Evolutionary conservation across 805 yeast species (phyloP), one percentile per base, ranked within the genome.

Genomic region (Candida caryicola): DNA sequence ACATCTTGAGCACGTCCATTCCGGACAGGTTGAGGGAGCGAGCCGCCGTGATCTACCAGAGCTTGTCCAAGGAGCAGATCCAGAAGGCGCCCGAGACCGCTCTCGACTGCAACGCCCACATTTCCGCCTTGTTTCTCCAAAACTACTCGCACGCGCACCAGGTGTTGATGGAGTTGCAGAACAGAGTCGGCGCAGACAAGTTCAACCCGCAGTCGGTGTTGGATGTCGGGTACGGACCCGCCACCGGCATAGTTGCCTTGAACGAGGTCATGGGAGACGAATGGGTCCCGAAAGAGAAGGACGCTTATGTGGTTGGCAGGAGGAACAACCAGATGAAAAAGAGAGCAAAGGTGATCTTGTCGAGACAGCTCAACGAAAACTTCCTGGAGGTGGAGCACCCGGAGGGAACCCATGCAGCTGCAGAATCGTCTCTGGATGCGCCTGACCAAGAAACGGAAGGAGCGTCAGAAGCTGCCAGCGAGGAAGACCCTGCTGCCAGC

Each of bases 221-320:
- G 34, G 95, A 87, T 52, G 76, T 87, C 10, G 91, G 96, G 0
- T 81, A 74, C 54, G 98, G 99, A 0, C 98, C 99, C 1, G 91
- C 88, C 2, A 82, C 95, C 0, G 97, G 97, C 2, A 79, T 93
- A 69, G 63, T 90, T 12, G 98, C 95, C 0, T 66, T 89, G 36
- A 87, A 90, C 54, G 96, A 89, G 51, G 51, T 90, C 1, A 77
- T 87, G 79, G 89, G 85, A 0, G 72, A 72, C 2, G 73, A 73
- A 0, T 84, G 76, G 63, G 57, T 62, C 14, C 88, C 95, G 0
- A 64, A 63, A 14, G 64, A 66, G 10, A 86, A 86, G 50, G 88
- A 86, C 28, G 80, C 85, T 0, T 85, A 82, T 17, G 73, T 90
- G 13, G 67, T 81, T 14, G 93, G 96, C 1, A 61, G 77, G 29